Percentiles rank a stretch among this genome's conserved stretches.
phyloP scores from a whole-genome alignment of 1,284 basidiomycete species.

The Tilletia setariae region DNA sequence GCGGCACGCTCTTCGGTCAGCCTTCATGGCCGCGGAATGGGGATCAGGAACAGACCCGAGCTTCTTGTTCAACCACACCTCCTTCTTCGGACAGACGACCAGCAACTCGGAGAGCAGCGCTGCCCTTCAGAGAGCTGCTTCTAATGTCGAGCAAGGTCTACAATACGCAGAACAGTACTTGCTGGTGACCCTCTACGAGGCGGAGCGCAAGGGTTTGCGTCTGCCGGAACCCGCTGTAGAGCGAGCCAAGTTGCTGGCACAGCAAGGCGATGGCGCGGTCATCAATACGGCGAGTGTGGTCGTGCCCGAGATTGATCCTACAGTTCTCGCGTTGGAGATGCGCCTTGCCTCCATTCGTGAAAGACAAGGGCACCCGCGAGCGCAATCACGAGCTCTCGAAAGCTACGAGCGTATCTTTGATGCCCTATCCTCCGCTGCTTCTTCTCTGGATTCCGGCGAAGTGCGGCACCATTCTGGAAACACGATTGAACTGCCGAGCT shows the following conservation, averaged over 20 bases:
- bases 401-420: constrained; percentile 34
- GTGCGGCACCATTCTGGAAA: neutral
- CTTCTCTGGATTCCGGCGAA: constrained; percentile 16
- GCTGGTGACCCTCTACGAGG: constrained; percentile 30
- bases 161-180: constrained; percentile 39
- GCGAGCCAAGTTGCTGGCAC: constrained; percentile 18
- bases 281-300: constrained; percentile 7
- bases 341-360: constrained; percentile 29
- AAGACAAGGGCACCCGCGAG: constrained; percentile 20
- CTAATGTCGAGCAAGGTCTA: constrained; percentile 34
- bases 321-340: constrained; percentile 25
- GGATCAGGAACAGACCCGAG: constrained; percentile 46
- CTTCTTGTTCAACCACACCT: constrained; percentile 26
- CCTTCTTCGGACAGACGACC: constrained; percentile 22
- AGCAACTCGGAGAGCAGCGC: constrained; percentile 16
- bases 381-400: constrained; percentile 20
- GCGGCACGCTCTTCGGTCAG: constrained; percentile 43
- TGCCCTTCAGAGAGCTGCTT: constrained; percentile 12
- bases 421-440: constrained; percentile 16
- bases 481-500: constrained; percentile 14
- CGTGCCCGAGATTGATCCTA: constrained; percentile 20
- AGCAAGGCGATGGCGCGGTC: neutral
- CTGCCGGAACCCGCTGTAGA: constrained; percentile 35
- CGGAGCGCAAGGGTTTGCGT: constrained; percentile 33
- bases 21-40: constrained; percentile 50